Conservation (phyloP, 202 grass and related monocot species). For the Hordeum pubiflorum region DNA sequence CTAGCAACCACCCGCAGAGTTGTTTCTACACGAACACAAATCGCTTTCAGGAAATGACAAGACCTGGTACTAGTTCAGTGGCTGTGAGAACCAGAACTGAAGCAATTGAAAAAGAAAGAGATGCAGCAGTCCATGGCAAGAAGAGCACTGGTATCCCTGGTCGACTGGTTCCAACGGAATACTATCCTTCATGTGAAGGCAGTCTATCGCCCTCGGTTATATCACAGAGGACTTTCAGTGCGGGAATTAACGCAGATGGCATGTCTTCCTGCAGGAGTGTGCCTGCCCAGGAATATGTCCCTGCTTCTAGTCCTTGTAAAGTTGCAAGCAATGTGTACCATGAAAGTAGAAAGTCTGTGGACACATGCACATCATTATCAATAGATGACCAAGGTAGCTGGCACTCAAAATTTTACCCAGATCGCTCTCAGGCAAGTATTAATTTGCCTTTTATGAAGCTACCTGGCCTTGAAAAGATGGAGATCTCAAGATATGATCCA, state of each 20-base stretch:
- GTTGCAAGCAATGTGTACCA: constrained; percentile 21
- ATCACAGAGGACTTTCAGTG: constrained; percentile 13
- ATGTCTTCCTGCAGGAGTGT: constrained; percentile 15
- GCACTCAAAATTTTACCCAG: constrained; percentile 25
- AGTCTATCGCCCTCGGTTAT: constrained; percentile 30
- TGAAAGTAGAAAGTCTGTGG: constrained; percentile 19
- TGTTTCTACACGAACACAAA: constrained; percentile 16
- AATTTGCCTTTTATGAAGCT: constrained; percentile 52
- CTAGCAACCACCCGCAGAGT: constrained; percentile 9
- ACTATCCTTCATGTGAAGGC: constrained; percentile 22
- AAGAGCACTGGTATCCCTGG: constrained; percentile 10
- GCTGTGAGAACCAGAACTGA: constrained; percentile 29
- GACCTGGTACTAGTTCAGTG: background rate
- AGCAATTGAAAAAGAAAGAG: constrained; percentile 11
- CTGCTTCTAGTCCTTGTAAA: constrained; percentile 19
- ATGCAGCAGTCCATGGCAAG: constrained; percentile 6
- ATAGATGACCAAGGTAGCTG: constrained; percentile 27
- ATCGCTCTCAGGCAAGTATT: constrained; percentile 25
- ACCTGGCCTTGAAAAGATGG: constrained; percentile 55
- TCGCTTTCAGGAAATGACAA: constrained; percentile 16
- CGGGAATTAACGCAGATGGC: constrained; percentile 1
- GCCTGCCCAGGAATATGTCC: constrained; percentile 16
- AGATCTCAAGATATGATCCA: constrained; percentile 26
- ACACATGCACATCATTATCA: constrained; percentile 22
- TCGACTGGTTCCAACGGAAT: background rate